Evolutionary conservation across 2,329 filamentous ascomycete genomes (phyloP), one percentile per base, ranked within the genome.

Genomic region (Fusarium floridanum): DNA sequence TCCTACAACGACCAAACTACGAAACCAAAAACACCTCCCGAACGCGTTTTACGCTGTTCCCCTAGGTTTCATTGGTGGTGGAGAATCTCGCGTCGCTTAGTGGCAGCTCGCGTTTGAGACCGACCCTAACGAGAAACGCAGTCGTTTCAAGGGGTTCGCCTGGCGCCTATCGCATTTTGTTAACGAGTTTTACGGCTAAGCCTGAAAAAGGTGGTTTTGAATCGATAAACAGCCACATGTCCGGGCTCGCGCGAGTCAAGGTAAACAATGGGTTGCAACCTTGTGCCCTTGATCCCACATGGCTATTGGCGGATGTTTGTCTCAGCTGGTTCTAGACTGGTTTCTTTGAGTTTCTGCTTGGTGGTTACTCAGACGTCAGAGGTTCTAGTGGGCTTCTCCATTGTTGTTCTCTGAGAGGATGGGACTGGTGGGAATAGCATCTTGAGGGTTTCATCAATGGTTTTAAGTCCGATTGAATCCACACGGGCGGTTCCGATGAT

Each of bases 221-320:
- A 55, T 55, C 48, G 17, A 34, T n/a, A 55, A 55, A 55, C 48
- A 55, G 48, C 48, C 48, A 55, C 48, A n/a, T 53, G 48, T 53
- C 27, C 27, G 24, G 22, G 6, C 9, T 10, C 22, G 10, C 24
- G 24, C 16, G 48, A 55, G 48, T 20, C 27, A 55, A 29, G 48
- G 24, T 29, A 55, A 55, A 55, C 48, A 55, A 55, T n/a, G 17
- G 48, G 11, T 32, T 55, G 48, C 4, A 34, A 55, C 48, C 10
- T 32, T 12, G 48, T 17, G n/a, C 16, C 16, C 9, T 53, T 20
- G 11, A 32, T 55, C 6, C 48, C 17, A 32, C 48, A 32, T 55
- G 17, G 24, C 32, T 7, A 55, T 20, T 29, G 27, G 24, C 17
- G 48, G 48, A 55, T 32, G 4, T 14, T 20, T 55, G 48, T 55